phyloP scores from a whole-genome alignment of 805 yeast species.

The Sugiyamaella qingdaonensis region DNA sequence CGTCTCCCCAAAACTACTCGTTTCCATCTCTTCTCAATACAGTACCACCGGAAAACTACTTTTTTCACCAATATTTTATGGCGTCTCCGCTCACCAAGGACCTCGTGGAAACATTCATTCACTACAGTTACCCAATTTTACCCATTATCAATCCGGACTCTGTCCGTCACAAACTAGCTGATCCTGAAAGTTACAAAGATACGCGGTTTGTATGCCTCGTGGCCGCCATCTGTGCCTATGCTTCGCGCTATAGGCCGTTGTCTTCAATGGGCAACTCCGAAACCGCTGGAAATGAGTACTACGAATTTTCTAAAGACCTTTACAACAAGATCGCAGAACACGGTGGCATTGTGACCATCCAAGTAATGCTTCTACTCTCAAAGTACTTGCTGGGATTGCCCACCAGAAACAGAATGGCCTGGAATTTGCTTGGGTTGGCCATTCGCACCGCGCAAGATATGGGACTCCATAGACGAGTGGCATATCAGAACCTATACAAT shows the following conservation, averaged over 20 bases:
- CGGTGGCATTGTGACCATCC: neutral
- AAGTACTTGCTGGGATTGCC: neutral
- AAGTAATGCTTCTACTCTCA: neutral
- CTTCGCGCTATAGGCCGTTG: neutral
- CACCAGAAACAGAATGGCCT: neutral
- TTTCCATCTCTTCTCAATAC: neutral
- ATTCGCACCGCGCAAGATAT: neutral
- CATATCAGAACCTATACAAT: neutral
- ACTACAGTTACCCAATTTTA: neutral
- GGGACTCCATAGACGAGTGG: neutral
- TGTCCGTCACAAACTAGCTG: neutral
- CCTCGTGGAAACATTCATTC: neutral
- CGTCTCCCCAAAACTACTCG: neutral
- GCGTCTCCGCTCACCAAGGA: neutral
- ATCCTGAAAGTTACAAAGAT: neutral
- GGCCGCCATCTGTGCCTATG: neutral
- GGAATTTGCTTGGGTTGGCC: neutral
- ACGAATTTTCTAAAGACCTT: neutral
- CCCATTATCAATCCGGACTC: neutral
- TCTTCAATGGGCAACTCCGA: neutral
- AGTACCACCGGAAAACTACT: neutral
- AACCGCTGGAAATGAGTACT: neutral
- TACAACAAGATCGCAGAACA: neutral
- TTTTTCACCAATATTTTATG: neutral
- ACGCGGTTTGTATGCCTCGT: neutral